Evolutionary conservation across 1,284 basidiomycete genomes (phyloP).

Genomic region (Psilocybe mexicana): DNA sequence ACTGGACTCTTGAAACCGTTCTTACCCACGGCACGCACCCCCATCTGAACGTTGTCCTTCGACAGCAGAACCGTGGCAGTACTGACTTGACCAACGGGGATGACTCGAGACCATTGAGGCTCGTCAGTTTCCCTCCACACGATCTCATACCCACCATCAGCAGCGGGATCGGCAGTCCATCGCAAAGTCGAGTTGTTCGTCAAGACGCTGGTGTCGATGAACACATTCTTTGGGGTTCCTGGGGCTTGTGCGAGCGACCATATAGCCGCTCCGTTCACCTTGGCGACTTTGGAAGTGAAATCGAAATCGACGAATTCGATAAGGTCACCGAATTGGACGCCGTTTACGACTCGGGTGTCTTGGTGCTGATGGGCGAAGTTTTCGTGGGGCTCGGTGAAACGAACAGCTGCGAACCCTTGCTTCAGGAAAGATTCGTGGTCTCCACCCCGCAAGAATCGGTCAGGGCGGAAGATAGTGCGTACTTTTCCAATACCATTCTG

Average conservation of each 20-base stretch:
- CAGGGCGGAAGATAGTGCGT: constrained; percentile 47
- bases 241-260: constrained; percentile 57
- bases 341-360: constrained; percentile 49
- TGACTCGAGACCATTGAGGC: constrained; percentile 48
- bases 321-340: constrained; percentile 54
- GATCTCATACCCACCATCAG: constrained; percentile 48
- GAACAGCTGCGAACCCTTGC: constrained; percentile 50
- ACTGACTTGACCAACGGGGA: constrained; percentile 46
- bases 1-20: constrained; percentile 54
- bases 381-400: constrained; percentile 57
- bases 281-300: constrained; percentile 49
- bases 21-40: constrained; percentile 50
- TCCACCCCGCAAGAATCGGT: constrained; percentile 53
- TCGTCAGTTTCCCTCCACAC: constrained; percentile 51
- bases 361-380: constrained; percentile 60
- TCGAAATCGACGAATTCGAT: constrained; percentile 53
- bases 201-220: constrained; percentile 44
- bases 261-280: constrained; percentile 50
- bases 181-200: constrained; percentile 54
- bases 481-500: constrained; percentile 24
- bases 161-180: constrained; percentile 43
- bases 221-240: constrained; percentile 48
- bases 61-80: constrained; percentile 42
- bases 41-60: constrained; percentile 55
- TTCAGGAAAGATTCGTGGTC: constrained; percentile 54